These are phyloP conservation scores for Phytophthora constricta DNA, from an alignment of 352 stramenopile species.

Conservation along the genomic window DNA sequence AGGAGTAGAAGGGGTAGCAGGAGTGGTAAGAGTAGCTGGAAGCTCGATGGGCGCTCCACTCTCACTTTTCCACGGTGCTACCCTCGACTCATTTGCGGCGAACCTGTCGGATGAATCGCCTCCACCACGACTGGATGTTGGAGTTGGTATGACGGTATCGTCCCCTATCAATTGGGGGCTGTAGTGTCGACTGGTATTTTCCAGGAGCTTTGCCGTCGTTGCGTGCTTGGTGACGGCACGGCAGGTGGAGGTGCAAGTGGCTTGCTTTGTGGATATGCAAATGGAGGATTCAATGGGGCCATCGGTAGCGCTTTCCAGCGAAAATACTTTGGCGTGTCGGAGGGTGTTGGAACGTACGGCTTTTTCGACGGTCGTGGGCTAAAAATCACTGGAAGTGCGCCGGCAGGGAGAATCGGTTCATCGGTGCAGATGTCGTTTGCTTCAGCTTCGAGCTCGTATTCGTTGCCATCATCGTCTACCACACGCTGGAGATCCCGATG, in stretches of 20 bases:
- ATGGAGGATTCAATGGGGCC: conserved; percentile 11
- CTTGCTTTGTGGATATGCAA: conserved; percentile 11
- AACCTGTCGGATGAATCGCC: not conserved
- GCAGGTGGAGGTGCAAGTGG: conserved; percentile 2
- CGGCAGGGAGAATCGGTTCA: conserved; percentile 33
- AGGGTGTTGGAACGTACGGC: conserved; percentile 45
- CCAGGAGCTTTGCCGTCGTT: conserved; percentile 31
- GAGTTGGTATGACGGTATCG: not conserved
- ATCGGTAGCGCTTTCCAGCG: conserved; percentile 54
- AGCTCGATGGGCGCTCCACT: conserved; percentile 5
- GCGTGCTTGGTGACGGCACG: conserved; percentile 29
- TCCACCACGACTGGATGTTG: conserved; percentile 6
- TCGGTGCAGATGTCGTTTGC: not conserved
- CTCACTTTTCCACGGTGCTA: conserved; percentile 29
- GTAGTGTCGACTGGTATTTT: conserved; percentile 6
- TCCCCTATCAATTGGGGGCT: conserved; percentile 5
- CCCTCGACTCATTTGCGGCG: not conserved
- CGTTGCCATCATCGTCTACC: conserved; percentile 12
- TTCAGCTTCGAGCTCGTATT: conserved; percentile 21
- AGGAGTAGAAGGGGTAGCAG: conserved; percentile 6
- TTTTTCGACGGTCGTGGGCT: conserved; percentile 49
- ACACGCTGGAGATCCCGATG: conserved; percentile 18
- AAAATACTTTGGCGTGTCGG: conserved; percentile 69
- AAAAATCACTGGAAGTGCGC: conserved; percentile 60
- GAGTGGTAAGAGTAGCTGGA: conserved; percentile 2